Percentiles rank a stretch among this genome's conserved stretches.
phyloP scores from a whole-genome alignment of 2,329 filamentous ascomycete species.

The Ceratocystis colombiana region DNA sequence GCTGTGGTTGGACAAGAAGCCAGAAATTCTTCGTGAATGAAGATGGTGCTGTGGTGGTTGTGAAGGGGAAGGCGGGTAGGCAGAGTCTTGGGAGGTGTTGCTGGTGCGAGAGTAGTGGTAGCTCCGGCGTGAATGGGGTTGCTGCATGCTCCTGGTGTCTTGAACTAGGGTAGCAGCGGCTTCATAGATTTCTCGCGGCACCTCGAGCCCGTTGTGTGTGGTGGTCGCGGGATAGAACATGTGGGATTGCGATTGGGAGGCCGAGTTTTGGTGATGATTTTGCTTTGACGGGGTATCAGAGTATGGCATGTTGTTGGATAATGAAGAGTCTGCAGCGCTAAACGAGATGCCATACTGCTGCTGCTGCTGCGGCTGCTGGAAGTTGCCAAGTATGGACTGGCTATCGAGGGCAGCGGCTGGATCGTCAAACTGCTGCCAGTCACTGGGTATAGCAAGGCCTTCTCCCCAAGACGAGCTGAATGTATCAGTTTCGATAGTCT shows the following conservation, averaged over 20 bases:
- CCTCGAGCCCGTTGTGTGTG: slow-evolving; percentile 20
- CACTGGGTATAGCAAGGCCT: slow-evolving; percentile 41
- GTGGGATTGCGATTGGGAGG: slow-evolving; percentile 10
- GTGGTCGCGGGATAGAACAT: background rate
- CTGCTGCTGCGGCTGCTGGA: background rate
- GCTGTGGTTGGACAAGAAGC: too few species aligned
- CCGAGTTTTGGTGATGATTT: slow-evolving; percentile 1
- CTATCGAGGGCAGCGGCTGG: slow-evolving; percentile 28
- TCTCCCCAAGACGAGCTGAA: slow-evolving; percentile 44
- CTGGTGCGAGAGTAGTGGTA: slow-evolving; percentile 27
- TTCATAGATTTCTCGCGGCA: slow-evolving; percentile 23
- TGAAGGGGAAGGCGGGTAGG: slow-evolving; percentile 1
- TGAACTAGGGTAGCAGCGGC: slow-evolving; percentile 25
- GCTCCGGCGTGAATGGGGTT: slow-evolving; percentile 36
- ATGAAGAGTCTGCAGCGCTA: slow-evolving; percentile 26
- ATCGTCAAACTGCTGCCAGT: slow-evolving; percentile 42
- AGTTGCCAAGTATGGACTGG: slow-evolving; percentile 28
- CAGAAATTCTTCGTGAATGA: slow-evolving; percentile 15
- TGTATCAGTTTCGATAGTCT: slow-evolving; percentile 43
- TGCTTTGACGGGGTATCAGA: background rate
- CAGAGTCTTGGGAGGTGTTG: background rate
- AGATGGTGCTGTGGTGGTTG: background rate
- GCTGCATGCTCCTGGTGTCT: slow-evolving; percentile 31
- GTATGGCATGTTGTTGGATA: background rate
- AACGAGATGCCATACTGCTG: slow-evolving; percentile 26